Base-by-base conservation (phyloP, 495 filamentous ascomycete genomes). In the Margaritispora aquatica region DNA sequence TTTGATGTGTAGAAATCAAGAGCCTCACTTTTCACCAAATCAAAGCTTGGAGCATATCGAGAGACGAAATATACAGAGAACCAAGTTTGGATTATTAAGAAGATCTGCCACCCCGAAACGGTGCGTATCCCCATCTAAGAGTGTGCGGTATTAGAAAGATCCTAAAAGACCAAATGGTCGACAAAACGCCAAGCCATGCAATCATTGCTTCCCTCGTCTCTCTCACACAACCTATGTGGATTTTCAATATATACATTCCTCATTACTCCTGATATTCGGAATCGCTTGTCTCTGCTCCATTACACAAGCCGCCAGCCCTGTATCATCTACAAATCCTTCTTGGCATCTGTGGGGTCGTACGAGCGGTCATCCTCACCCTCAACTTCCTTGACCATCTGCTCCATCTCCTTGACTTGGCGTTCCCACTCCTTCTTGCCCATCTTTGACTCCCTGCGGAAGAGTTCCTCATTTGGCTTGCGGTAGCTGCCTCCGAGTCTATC, bases 401-500 rank as follows among this genome's bases (percentile, higher is more conserved):
- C 93, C 88, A 95, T 95, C 74, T 93, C 90, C 68, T 82, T 80
- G 38, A 79, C 78, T 75, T 96, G 92, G 69, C 83, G 77, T 69
- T 87, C 76, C 92, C 90, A 96, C 70, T 90, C 86, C 55, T 79
- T 76, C 65, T 89, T 75, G 58, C 80, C 88, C 88, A 94, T 92
- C 81, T 96, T 96, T 58, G 82, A 84, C 73, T 96, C 90, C 63
- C 87, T 86, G 58, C 84, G 74, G 79, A 97, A 97, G 59, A 96
- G 78, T 67, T 90, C 90, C 59, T 84, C 82, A 62, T 96, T 96
- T 10, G 93, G 93, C 75, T 86, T 81, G 59, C 92, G 80, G 76
- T 96, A 97, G 73, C 87, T 94, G 51, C 88, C 88, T 59, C 90
- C 89, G 31, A 97, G 68, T 51, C 94, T 84, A 68, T 97, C 93